Evolutionary conservation across 805 yeast species (phyloP), one percentile per base, ranked within the genome.

Genomic region (Nakazawaea ernobii): DNA sequence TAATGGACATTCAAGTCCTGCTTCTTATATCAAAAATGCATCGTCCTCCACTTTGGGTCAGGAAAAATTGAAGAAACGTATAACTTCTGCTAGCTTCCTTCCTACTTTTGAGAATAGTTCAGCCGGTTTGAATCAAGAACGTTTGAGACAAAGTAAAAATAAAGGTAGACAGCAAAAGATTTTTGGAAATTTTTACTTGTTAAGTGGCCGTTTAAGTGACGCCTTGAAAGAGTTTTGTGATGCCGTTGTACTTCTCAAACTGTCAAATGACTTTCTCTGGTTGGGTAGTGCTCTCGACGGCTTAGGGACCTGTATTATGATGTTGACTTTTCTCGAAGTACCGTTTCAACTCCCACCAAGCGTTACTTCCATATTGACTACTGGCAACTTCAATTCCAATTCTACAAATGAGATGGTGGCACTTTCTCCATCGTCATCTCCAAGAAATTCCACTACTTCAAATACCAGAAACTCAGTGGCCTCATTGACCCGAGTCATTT

Each of bases 251-350:
- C 66, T 75, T 24, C 65, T 89, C 46, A 80, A 79, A 50, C 70
- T 77, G 10, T 70, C 82, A 2, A 80, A 80, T 43, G 99, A 94
- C 60, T 76, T 77, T 56, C 67, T 94, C 8, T 94, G 98, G 98
- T 71, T 88, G 11, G 98, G 84, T 0, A 83, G 92, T 28, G 80
- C 96, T 0, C 60, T 92, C n/a, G 97, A 90, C 55, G 88, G 91
- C 0, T 67, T 90, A 9, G 85, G 84, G 0, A 79, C 87, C 1
- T 77, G 86, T 50, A 61, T 84, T 36, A 61, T 84, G 5, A 62
- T 90, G 46, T 67, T 87, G 42, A 72, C 83, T 10, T 80, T 71
- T 55, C 61, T 84, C 13, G 80, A 75, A 27, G 66, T 72, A 2
- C 75, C 82, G 0, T 75, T 73, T 49, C 79, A 72, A 44, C 57